phyloP scores from a whole-genome alignment of 805 yeast species.

The Nakazawaea peltata region DNA sequence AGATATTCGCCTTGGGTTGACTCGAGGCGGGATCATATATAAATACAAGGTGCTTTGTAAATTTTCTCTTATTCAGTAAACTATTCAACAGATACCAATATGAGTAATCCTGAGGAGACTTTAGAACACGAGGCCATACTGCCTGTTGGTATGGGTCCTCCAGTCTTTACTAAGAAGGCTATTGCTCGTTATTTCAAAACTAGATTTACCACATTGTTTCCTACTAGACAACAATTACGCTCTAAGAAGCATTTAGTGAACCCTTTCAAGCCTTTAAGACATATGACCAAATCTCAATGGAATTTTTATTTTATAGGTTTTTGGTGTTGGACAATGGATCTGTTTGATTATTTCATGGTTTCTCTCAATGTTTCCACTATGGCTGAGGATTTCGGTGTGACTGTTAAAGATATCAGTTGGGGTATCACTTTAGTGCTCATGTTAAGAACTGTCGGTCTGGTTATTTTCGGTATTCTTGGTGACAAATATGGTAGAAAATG shows the following conservation, averaged over 20 bases:
- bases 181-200: conserved; percentile 32
- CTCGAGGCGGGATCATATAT: too few relatives aligned
- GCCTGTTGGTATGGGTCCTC: too few relatives aligned
- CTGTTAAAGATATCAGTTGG: conserved; percentile 53
- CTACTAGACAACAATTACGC: conserved; percentile 30
- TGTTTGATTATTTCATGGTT: conserved; percentile 54
- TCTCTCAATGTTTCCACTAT: conserved; percentile 40
- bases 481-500: conserved; percentile 56
- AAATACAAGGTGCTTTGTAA: too few relatives aligned
- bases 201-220: conserved; percentile 41
- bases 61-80: too few relatives aligned
- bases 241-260: conserved; percentile 37
- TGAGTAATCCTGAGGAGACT: too few relatives aligned
- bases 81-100: too few relatives aligned
- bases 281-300: conserved; percentile 48
- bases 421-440: conserved; percentile 59
- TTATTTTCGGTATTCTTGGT: conserved; percentile 48
- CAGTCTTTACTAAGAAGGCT: conserved; percentile 22
- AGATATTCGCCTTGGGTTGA: too few relatives aligned
- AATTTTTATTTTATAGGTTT: conserved; percentile 43
- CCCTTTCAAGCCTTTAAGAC: conserved; percentile 50
- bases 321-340: conserved; percentile 57
- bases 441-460: conserved; percentile 61
- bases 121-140: too few relatives aligned
- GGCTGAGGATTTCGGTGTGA: conserved; percentile 35